phyloP scores from a whole-genome alignment of 306 rosid species.

The Hippophae rhamnoides region DNA sequence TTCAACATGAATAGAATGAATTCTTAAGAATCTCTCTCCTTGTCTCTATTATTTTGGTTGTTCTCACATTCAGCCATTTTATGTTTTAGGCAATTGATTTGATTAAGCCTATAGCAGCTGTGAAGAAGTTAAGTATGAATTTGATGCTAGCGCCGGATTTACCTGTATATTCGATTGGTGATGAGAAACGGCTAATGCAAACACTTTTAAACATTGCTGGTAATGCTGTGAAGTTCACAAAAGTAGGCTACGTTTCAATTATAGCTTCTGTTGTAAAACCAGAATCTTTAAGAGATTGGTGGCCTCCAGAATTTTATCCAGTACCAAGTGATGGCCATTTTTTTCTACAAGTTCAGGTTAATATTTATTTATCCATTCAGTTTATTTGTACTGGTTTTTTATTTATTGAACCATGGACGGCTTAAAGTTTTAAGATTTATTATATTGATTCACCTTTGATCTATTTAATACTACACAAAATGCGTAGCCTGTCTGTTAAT shows the following conservation, averaged over 20 bases:
- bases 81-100: constrained; percentile 46
- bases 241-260: constrained; percentile 69
- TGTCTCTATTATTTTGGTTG: not conserved
- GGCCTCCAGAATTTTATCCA: constrained; percentile 65
- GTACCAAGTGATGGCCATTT: constrained; percentile 51
- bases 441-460: too few relatives aligned
- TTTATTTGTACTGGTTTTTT: not conserved
- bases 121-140: constrained; percentile 65
- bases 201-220: constrained; percentile 64
- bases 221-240: constrained; percentile 85
- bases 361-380: not conserved
- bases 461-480: too few relatives aligned
- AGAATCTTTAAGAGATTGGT: constrained; percentile 67
- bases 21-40: constrained; percentile 2
- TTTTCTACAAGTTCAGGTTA: constrained; percentile 71
- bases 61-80: constrained; percentile 5
- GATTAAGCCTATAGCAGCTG: constrained; percentile 73
- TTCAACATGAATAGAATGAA: constrained; percentile 12
- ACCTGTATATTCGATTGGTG: constrained; percentile 66
- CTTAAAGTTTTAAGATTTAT: too few relatives aligned
- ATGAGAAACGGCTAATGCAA: constrained; percentile 74
- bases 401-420: too few relatives aligned
- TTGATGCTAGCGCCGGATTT: constrained; percentile 69
- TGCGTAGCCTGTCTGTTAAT: too few relatives aligned
- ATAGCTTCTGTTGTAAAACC: constrained; percentile 69